Evolutionary conservation across 2,329 filamentous ascomycete species (phyloP).

Genomic region (Sarocladiaceae sp.): DNA sequence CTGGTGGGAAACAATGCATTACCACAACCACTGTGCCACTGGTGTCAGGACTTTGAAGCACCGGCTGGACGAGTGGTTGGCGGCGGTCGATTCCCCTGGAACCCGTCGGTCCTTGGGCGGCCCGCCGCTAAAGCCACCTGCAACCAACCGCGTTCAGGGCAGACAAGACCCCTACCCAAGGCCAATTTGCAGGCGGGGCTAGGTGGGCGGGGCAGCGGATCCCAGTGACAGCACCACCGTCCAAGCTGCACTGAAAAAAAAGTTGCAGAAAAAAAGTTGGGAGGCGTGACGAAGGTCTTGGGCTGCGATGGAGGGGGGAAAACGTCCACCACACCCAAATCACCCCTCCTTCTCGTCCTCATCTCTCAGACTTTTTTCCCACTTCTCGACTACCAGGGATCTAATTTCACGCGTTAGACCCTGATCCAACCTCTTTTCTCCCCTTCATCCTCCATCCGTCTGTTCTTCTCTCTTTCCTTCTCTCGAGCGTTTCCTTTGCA

Average conservation of each 20-base stretch:
- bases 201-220: conserved; percentile 1
- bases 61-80: too few relatives aligned
- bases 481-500: conserved; percentile 1
- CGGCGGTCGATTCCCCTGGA: too few relatives aligned
- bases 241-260: background rate
- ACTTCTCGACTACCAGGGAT: too few relatives aligned
- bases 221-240: background rate
- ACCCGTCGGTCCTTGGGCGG: too few relatives aligned
- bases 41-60: too few relatives aligned
- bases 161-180: background rate
- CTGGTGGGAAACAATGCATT: too few relatives aligned
- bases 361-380: conserved; percentile 1
- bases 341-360: conserved; percentile 1
- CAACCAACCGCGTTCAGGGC: background rate
- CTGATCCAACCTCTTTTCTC: conserved; percentile 1
- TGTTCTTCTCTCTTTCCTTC: background rate
- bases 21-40: too few relatives aligned
- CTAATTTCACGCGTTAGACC: background rate
- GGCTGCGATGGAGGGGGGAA: background rate
- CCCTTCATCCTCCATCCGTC: conserved; percentile 11
- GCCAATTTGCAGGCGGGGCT: conserved; percentile 2
- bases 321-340: background rate
- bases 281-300: conserved; percentile 3
- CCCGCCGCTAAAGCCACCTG: too few relatives aligned
- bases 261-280: background rate